Percentiles rank a stretch among this genome's conserved stretches.
phyloP scores from a whole-genome alignment of 768 basidiomycete species.

The Boletus vinaceobasis region DNA sequence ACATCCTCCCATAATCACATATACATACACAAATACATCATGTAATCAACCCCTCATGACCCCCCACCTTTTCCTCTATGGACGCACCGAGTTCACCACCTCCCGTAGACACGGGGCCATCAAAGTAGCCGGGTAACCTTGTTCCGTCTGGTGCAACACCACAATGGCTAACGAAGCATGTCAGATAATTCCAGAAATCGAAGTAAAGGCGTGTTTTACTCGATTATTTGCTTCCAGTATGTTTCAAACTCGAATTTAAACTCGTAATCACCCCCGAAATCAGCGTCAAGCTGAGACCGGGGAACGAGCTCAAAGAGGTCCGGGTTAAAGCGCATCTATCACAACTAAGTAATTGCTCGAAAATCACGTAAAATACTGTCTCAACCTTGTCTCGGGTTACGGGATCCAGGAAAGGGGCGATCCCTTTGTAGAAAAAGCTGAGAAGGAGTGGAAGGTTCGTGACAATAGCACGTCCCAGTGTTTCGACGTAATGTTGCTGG shows the following conservation, averaged over 20 bases:
- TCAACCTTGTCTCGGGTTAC: slow-evolving; percentile 81
- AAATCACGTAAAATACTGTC: background rate
- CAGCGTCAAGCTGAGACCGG: slow-evolving; percentile 69
- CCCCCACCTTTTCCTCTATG: background rate
- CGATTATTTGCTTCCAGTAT: slow-evolving; percentile 78
- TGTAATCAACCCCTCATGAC: slow-evolving; percentile 17
- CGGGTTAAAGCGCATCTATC: slow-evolving; percentile 86
- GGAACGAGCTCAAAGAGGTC: slow-evolving; percentile 75
- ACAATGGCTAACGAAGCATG: slow-evolving; percentile 42
- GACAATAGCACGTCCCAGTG: slow-evolving; percentile 79
- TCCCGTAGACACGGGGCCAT: slow-evolving; percentile 15
- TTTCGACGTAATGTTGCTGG: slow-evolving; percentile 87
- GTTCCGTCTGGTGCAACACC: slow-evolving; percentile 56
- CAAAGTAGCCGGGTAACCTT: slow-evolving; percentile 33
- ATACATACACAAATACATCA: slow-evolving; percentile 24
- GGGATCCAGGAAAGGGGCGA: slow-evolving; percentile 83
- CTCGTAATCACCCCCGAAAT: slow-evolving; percentile 75
- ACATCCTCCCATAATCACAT: background rate
- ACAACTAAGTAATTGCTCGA: background rate
- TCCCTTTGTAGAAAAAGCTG: slow-evolving; percentile 78
- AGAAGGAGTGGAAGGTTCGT: slow-evolving; percentile 76
- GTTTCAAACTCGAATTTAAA: slow-evolving; percentile 69
- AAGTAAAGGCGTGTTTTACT: slow-evolving; percentile 40
- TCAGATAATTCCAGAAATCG: background rate
- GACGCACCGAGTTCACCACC: background rate